These are phyloP conservation scores for Elaeagnus macrophylla DNA, from an alignment of 306 rosid genomes.

Conservation along the genomic window DNA sequence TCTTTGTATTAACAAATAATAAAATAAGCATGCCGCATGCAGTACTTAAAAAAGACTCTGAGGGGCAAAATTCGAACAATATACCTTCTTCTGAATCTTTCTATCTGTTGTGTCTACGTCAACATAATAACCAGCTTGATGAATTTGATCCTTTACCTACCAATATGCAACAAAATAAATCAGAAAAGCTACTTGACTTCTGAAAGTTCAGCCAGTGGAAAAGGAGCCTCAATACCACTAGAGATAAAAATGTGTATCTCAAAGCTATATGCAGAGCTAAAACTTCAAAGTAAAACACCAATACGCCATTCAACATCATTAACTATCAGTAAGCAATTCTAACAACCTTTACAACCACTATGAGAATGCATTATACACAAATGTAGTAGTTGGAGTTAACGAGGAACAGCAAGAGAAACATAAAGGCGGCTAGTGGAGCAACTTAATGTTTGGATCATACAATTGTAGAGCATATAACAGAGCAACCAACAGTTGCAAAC, in stretches of 20 bases:
- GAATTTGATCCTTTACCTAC: constrained; percentile 69
- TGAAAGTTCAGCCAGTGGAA: not conserved
- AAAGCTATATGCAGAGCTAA: too few species aligned
- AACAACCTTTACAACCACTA: too few species aligned
- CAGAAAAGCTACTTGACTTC: not conserved
- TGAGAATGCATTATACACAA: too few species aligned
- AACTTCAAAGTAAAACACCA: too few species aligned
- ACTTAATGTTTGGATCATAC: not conserved
- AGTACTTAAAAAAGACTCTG: not conserved
- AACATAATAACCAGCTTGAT: constrained; percentile 60
- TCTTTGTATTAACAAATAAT: not conserved
- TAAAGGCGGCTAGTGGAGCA: too few species aligned
- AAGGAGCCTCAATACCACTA: constrained; percentile 2
- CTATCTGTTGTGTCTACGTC: constrained; percentile 82
- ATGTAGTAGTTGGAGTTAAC: too few species aligned
- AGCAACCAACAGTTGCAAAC: not conserved
- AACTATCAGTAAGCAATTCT: too few species aligned
- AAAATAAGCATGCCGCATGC: too few species aligned
- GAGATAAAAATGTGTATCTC: too few species aligned
- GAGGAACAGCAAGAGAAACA: too few species aligned
- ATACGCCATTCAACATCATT: too few species aligned
- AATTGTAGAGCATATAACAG: too few species aligned
- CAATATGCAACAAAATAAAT: constrained; percentile 16
- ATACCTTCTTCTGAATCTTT: constrained; percentile 87
- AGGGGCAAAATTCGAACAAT: not conserved